These are phyloP conservation scores for Xylariales sp. DNA, from an alignment of 2,329 filamentous ascomycete species.

Conservation along the genomic window DNA sequence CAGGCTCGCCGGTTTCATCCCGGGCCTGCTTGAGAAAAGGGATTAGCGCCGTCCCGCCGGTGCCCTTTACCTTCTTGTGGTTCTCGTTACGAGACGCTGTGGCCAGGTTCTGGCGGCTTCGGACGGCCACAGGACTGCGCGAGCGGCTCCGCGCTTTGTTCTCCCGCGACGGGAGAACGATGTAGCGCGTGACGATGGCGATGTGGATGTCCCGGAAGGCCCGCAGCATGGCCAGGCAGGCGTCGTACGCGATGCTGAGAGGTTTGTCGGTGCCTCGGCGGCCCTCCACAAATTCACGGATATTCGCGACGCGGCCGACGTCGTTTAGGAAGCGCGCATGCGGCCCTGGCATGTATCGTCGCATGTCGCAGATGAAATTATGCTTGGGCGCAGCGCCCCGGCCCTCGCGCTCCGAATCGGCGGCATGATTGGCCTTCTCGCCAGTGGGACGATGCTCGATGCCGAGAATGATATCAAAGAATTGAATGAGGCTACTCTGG, in stretches of 20 bases:
- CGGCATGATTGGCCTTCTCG: conserved; percentile 64
- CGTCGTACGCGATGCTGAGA: conserved; percentile 86
- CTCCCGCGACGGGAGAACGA: conserved; percentile 87
- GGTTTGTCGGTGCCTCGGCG: conserved; percentile 68
- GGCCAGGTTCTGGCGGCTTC: conserved; percentile 68
- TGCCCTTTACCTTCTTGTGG: conserved; percentile 79
- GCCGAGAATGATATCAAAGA: conserved; percentile 92
- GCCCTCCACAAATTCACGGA: conserved; percentile 81
- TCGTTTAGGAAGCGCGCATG: conserved; percentile 91
- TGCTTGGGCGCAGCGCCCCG: conserved; percentile 65
- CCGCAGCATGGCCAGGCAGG: conserved; percentile 78
- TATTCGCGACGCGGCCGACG: conserved; percentile 83
- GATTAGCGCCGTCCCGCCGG: conserved; percentile 92
- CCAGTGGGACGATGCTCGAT: conserved; percentile 92
- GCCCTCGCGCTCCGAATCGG: conserved; percentile 60
- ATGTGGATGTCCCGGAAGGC: conserved; percentile 92
- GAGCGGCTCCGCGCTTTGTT: conserved; percentile 73
- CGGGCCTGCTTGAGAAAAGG: conserved; percentile 96
- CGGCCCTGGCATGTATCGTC: conserved; percentile 93
- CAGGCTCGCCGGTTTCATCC: conserved; percentile 94
- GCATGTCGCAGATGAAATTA: conserved; percentile 98
- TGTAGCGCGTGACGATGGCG: conserved; percentile 94
- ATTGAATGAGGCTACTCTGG: conserved; percentile 95
- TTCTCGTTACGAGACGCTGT: conserved; percentile 63
- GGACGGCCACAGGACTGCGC: conserved; percentile 64